Percentiles rank a stretch among this genome's conserved stretches.
These are phyloP conservation scores for Pseudocercospora macadamiae DNA, from an alignment of 2,329 filamentous ascomycete species.

Conservation along the genomic window DNA sequence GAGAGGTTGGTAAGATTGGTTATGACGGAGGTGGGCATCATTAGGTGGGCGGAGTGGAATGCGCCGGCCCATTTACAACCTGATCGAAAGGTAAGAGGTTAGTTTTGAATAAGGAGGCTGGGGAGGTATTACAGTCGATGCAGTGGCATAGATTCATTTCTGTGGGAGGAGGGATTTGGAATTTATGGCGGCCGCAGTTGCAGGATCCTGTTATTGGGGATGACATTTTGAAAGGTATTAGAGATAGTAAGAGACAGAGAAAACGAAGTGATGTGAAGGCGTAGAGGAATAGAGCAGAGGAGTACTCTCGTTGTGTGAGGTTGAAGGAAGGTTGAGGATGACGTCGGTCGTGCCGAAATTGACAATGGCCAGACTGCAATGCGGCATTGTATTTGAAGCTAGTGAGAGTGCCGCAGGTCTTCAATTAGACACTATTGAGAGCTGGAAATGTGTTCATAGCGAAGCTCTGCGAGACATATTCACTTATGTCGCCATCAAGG, in stretches of 20 bases:
- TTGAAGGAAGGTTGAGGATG: neutral
- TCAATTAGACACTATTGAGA: no score
- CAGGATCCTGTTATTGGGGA: neutral
- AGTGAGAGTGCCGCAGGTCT: neutral
- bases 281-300: no score
- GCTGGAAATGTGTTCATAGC: no score
- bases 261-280: no score
- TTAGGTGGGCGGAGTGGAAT: conserved; percentile 19
- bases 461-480: no score
- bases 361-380: neutral
- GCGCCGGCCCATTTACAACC: conserved; percentile 16
- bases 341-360: neutral
- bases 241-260: neutral
- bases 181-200: conserved; percentile 9
- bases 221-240: neutral
- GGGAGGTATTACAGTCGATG: conserved; percentile 5
- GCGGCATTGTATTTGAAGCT: neutral
- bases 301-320: neutral
- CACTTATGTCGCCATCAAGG: no score
- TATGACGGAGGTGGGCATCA: conserved; percentile 12
- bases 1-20: neutral
- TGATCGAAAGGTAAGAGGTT: neutral
- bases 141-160: conserved; percentile 16
- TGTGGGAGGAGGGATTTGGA: conserved; percentile 6
- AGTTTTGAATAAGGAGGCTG: neutral